A percentile compares a stretch with the other conserved stretches of the same genome.
Conservation (phyloP, 1,139 yeast species). For the Martiniozyma asiatica region DNA sequence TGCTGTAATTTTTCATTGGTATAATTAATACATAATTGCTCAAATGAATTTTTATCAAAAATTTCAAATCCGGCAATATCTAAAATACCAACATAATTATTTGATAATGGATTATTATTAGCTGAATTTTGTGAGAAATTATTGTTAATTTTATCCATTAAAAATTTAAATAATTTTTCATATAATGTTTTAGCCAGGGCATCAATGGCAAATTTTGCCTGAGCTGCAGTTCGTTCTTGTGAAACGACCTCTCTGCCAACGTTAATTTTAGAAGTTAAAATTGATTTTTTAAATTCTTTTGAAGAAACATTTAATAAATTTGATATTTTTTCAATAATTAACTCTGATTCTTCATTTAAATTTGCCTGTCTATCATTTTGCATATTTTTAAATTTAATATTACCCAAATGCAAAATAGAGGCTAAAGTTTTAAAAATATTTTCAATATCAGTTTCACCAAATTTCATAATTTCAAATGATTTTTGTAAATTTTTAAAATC, state of each 20-base stretch:
- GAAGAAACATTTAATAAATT: constrained; percentile 51
- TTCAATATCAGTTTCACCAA: constrained; percentile 40
- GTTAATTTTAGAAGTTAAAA: constrained; percentile 73
- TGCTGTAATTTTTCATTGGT: constrained; percentile 95
- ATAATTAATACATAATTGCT: constrained; percentile 91
- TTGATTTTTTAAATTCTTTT: constrained; percentile 41
- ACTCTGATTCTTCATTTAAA: constrained; percentile 44
- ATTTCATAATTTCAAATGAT: constrained; percentile 69
- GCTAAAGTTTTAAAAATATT: constrained; percentile 62
- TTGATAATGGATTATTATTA: constrained; percentile 10
- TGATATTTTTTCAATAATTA: constrained; percentile 34
- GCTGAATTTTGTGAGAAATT: constrained; percentile 28
- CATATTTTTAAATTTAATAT: constrained; percentile 53
- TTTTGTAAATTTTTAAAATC: constrained; percentile 51
- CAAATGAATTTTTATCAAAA: constrained; percentile 82
- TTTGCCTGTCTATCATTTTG: constrained; percentile 62
- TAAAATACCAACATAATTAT: constrained; percentile 75
- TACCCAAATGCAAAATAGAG: constrained; percentile 74
- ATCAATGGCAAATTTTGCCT: constrained; percentile 72
- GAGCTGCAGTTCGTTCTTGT: constrained; percentile 69
- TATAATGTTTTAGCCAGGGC: constrained; percentile 82
- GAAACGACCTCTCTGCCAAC: constrained; percentile 85
- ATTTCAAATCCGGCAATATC: constrained; percentile 98
- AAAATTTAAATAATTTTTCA: constrained; percentile 68
- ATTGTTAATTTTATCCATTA: constrained; percentile 69